Evolutionary conservation across 1,139 yeast species (phyloP).

Genomic region (Nakaseomyces uthaithaninus): DNA sequence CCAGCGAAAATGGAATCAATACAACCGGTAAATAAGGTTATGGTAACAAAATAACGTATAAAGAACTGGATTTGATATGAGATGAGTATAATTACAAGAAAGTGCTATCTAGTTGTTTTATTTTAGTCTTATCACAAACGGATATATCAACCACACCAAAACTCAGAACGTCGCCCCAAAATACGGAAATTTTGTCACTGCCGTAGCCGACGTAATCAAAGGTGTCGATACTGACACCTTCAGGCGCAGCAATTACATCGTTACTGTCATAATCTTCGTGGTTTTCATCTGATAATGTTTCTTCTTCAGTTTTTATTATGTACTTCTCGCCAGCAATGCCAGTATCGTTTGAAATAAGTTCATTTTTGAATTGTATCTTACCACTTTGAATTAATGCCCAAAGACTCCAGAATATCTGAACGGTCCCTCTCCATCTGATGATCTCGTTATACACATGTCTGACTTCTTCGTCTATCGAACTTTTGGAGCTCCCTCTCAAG

Average conservation of each 20-base stretch:
- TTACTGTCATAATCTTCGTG: constrained; percentile 33
- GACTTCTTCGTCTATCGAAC: constrained; percentile 45
- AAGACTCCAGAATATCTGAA: constrained; percentile 71
- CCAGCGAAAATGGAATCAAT: too few species aligned
- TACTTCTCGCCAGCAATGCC: constrained; percentile 42
- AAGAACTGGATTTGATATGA: too few species aligned
- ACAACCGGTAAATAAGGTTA: too few species aligned
- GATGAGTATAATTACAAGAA: neutral
- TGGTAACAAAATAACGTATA: too few species aligned
- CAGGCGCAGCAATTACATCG: constrained; percentile 13
- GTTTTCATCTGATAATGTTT: constrained; percentile 17
- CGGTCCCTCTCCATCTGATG: constrained; percentile 73
- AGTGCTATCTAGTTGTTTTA: neutral
- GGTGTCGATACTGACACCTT: constrained; percentile 53
- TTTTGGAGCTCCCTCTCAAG: constrained; percentile 20
- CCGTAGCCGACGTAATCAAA: constrained; percentile 77
- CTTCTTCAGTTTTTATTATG: constrained; percentile 30
- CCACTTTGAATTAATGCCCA: constrained; percentile 89
- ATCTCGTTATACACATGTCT: constrained; percentile 55
- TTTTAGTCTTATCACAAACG: constrained; percentile 15
- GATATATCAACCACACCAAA: constrained; percentile 45
- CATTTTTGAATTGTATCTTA: constrained; percentile 23
- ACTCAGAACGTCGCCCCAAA: constrained; percentile 66
- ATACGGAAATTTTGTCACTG: constrained; percentile 61
- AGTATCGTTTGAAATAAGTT: constrained; percentile 18